Conservation (phyloP, 2,329 filamentous ascomycete species). For the Graphiopsis chlorocephala region DNA sequence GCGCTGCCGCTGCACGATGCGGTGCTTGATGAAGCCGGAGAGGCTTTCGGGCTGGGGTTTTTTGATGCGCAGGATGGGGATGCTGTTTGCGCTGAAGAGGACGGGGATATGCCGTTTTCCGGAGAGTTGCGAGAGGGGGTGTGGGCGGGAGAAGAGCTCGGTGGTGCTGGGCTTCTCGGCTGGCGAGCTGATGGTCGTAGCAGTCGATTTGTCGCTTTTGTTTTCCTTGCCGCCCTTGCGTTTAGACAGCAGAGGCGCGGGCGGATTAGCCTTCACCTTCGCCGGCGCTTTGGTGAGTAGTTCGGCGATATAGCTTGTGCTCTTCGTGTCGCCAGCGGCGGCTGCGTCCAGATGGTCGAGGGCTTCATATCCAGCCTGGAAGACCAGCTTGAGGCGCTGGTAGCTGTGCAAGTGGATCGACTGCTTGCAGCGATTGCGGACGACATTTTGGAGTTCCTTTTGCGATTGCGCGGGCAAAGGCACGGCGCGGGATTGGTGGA, state of each 20-base stretch:
- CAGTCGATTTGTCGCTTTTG: background rate
- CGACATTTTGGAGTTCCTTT: slow-evolving; percentile 55
- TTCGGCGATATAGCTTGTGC: slow-evolving; percentile 26
- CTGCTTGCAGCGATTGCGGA: slow-evolving; percentile 61
- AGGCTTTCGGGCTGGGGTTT: slow-evolving; percentile 64
- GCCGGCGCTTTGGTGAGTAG: slow-evolving; percentile 28
- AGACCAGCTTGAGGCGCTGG: slow-evolving; percentile 59
- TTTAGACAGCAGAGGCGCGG: background rate
- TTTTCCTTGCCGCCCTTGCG: slow-evolving; percentile 16
- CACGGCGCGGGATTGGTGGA: slow-evolving; percentile 50
- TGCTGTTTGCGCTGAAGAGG: slow-evolving; percentile 51
- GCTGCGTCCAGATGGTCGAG: slow-evolving; percentile 45
- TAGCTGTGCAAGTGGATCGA: slow-evolving; percentile 59
- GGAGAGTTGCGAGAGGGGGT: slow-evolving; percentile 38
- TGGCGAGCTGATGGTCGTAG: background rate
- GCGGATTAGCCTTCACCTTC: slow-evolving; percentile 22
- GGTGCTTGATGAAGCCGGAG: slow-evolving; percentile 56
- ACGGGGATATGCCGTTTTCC: slow-evolving; percentile 59
- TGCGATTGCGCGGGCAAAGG: slow-evolving; percentile 18
- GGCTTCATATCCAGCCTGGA: slow-evolving; percentile 65
- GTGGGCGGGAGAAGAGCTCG: slow-evolving; percentile 26
- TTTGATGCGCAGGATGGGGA: slow-evolving; percentile 64
- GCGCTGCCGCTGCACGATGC: slow-evolving; percentile 45
- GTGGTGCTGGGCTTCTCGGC: background rate
- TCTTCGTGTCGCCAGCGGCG: slow-evolving; percentile 32